These are phyloP conservation scores for Neofusicoccum sp. DNA, from an alignment of 2,329 filamentous ascomycete genomes.

Conservation along the genomic window DNA sequence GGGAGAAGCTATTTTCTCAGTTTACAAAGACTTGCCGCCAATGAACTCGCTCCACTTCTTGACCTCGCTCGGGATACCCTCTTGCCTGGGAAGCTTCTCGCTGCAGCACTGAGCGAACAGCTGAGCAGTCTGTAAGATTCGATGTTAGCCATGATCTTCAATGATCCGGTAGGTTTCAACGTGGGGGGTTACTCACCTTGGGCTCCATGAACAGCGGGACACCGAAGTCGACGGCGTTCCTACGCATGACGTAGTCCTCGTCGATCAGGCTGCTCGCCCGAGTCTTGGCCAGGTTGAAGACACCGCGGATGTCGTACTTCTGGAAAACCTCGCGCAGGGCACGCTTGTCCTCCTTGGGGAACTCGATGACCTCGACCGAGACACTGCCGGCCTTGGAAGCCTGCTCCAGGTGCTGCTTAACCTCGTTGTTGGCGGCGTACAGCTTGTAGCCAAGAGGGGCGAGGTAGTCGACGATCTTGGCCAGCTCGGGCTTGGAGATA, in stretches of 20 bases:
- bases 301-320: slow-evolving; percentile 93
- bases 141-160: background rate
- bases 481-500: slow-evolving; percentile 66
- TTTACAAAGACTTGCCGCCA: slow-evolving; percentile 45
- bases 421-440: slow-evolving; percentile 75
- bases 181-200: slow-evolving; percentile 62
- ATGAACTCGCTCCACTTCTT: slow-evolving; percentile 95
- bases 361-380: slow-evolving; percentile 86
- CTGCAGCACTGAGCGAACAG: slow-evolving; percentile 97
- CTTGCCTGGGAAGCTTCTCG: slow-evolving; percentile 85
- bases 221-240: slow-evolving; percentile 97
- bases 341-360: slow-evolving; percentile 94
- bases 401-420: slow-evolving; percentile 81
- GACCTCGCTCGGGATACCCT: slow-evolving; percentile 89
- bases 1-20: too few relatives aligned
- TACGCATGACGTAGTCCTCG: slow-evolving; percentile 96
- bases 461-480: slow-evolving; percentile 80
- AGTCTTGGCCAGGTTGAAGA: slow-evolving; percentile 88
- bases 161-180: background rate
- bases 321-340: slow-evolving; percentile 91
- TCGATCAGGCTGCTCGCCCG: slow-evolving; percentile 82
- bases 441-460: slow-evolving; percentile 91
- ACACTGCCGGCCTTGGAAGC: slow-evolving; percentile 62
- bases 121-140: slow-evolving; percentile 70
- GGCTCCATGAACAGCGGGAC: slow-evolving; percentile 98